Evolutionary conservation across 306 rosid species (phyloP), one percentile per base, ranked within the genome.

Genomic region (Mimosa bimucronata): DNA sequence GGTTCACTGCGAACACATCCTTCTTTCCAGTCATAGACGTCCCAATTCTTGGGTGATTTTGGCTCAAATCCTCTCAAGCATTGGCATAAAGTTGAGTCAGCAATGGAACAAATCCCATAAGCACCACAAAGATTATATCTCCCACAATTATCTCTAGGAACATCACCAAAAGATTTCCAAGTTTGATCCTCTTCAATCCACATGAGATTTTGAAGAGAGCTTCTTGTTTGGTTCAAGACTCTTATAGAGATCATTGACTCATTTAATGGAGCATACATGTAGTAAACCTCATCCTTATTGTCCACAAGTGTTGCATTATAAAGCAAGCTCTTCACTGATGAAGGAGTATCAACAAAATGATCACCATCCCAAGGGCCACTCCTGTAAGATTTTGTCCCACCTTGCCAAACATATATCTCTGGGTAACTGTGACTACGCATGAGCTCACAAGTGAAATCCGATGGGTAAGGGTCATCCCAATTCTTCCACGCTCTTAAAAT

Each of bases 401-500:
- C 86, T 18, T 82, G 53, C 81, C 81, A 12, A 26, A 77, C 9
- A 7, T 4, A 41, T 13, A 73, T 65, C 52, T 88, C 83, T 2
- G 84, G 87, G 79, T 46, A 66, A 12, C 37, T 29, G 9, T 61
- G 62, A 40, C 45, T 41, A 41, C 23, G 9, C 19, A 23, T 74
- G 53, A 85, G 42, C 12, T 80, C 87, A 37, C 34, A 71, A n/a
- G 74, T 66, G 37, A 84, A 74, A 8, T 41, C 50, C 50, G 74
- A 85, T 0, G 85, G 83, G 69, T 87, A 84, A 3, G 87, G 86
- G 1, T 86, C 92, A 0, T 71, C 71, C 23, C 34, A 76, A 53
- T 45, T 85, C 42, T 81, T 87, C 93, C 96, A 91, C 2, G 96
- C 83, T 0, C 71, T 38, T 19, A 91, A 11, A 4, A 69, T 82